Percentiles rank a stretch among this genome's conserved stretches.
Conservation (phyloP, 345 rosid species). For the Arabis hirsuta region DNA sequence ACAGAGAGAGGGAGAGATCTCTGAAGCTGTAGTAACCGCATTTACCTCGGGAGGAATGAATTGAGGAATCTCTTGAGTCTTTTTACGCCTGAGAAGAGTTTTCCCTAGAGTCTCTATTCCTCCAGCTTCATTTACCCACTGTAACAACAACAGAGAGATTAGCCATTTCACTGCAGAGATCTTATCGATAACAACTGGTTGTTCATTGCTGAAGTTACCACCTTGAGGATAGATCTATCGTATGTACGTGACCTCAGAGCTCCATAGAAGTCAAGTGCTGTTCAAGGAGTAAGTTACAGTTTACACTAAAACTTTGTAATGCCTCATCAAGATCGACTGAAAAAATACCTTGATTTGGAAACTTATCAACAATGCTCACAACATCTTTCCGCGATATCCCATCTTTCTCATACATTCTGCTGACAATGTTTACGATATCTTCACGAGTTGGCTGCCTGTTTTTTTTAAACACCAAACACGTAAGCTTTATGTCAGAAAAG, state of each 20-base stretch:
- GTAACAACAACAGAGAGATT: conserved; percentile 32
- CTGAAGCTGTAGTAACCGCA: conserved; percentile 14
- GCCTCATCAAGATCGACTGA: not conserved
- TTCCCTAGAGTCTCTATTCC: conserved; percentile 72
- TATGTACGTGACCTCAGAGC: conserved; percentile 92
- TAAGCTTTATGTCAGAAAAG: conserved; percentile 15
- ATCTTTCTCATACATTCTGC: conserved; percentile 88
- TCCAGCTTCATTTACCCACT: conserved; percentile 92
- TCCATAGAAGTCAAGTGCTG: conserved; percentile 97
- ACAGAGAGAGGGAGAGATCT: conserved; percentile 12
- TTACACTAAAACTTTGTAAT: not conserved
- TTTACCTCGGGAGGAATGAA: conserved; percentile 83
- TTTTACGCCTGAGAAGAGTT: conserved; percentile 64
- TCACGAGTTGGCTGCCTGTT: conserved; percentile 91
- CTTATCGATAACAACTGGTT: not conserved
- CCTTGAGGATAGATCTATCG: conserved; percentile 85
- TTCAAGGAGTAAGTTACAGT: conserved; percentile 4
- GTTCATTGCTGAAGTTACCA: conserved; percentile 31
- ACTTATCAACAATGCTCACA: conserved; percentile 63
- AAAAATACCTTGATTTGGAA: conserved; percentile 85
- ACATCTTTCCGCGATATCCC: conserved; percentile 74
- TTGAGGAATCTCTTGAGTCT: conserved; percentile 61
- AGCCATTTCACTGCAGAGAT: conserved; percentile 23
- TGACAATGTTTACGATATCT: conserved; percentile 83
- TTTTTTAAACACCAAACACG: conserved; percentile 32